Base-by-base conservation (phyloP, 169 alveolate species). In the Plasmodium coatneyi region DNA sequence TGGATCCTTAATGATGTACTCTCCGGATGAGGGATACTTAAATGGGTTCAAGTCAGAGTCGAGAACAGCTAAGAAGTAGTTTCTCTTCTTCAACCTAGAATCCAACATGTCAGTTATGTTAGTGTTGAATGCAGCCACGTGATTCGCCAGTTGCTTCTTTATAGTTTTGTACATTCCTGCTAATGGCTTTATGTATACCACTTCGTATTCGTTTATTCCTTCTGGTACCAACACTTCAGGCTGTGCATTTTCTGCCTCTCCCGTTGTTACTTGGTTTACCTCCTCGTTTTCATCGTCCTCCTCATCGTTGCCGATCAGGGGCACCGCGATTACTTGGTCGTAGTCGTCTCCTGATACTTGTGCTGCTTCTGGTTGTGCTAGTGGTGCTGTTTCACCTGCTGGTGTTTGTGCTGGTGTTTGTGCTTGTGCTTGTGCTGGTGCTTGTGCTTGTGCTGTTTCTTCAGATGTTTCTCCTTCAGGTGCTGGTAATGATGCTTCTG, bases 1-100 rank as follows among this genome's bases (percentile, higher is more conserved):
- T 41, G 94, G 91, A 36, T 89, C 82, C 72, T 60, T 70, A 28
- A 89, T 56, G 82, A 89, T 52, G 52, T 78, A 80, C 22, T 76
- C 70, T 5, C 56, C 60, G n/a, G 86, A 52, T 36, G 80, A 10
- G 22, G 32, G 39, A 83, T 54, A 71, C 46, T 86, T 46, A 72
- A 16, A 89, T 89, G 74, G 36, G 34, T 3, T 25, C 34, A 89
- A 80, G n/a, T 89, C 94, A 25, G 22, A 79, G 19, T 70, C 43
- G 41, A 80, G 34, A 0, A 89, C 83, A 19, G 19, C 46, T 30
- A 60, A 39, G 52, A 89, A 80, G 81, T 80, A 39, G 32, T 34
- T 30, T 79, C 94, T 79, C 72, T 89, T 89, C 36, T 79, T 39
- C n/a, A 14, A 60, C n/a, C 78, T 36, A 41, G 84, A 46, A 4